These are phyloP conservation scores for Gaeumannomyces tritici DNA, from an alignment of 2,329 filamentous ascomycete species.

Conservation along the genomic window DNA sequence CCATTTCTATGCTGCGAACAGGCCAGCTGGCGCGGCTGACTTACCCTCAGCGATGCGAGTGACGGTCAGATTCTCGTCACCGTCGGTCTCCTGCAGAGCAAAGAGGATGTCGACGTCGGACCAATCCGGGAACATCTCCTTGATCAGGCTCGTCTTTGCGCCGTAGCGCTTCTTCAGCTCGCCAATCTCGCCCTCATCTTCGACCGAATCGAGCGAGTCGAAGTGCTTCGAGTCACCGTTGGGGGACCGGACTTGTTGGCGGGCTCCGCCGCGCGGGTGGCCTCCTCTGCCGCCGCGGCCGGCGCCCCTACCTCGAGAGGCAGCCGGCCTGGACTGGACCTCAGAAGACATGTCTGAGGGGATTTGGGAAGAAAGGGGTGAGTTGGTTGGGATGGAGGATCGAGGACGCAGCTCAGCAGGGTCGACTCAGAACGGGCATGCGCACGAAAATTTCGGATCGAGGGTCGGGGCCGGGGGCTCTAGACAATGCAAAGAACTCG, in stretches of 20 bases:
- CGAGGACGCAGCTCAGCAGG: slow-evolving; percentile 2
- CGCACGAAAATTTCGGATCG: slow-evolving; percentile 2
- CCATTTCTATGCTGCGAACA: no score
- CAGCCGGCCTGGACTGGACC: slow-evolving; percentile 73
- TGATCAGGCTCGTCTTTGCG: slow-evolving; percentile 68
- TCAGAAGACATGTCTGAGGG: slow-evolving; percentile 81
- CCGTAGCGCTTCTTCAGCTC: slow-evolving; percentile 87
- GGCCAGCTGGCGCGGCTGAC: slow-evolving; percentile 3
- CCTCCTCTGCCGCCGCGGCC: slow-evolving; percentile 76
- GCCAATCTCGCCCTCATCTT: slow-evolving; percentile 82
- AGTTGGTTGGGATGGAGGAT: not conserved
- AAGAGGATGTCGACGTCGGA: slow-evolving; percentile 91
- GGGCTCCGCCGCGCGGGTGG: slow-evolving; percentile 63
- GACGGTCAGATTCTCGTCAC: slow-evolving; percentile 65
- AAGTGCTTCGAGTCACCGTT: slow-evolving; percentile 65
- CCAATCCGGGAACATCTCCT: slow-evolving; percentile 93
- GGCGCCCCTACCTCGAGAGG: slow-evolving; percentile 83
- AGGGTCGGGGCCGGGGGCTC: not conserved
- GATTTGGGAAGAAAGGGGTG: slow-evolving; percentile 4
- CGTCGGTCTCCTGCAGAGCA: slow-evolving; percentile 79
- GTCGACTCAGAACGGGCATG: slow-evolving; percentile 1
- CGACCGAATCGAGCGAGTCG: slow-evolving; percentile 47
- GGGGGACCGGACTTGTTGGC: slow-evolving; percentile 49
- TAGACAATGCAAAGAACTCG: no score
- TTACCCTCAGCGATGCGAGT: slow-evolving; percentile 73